phyloP scores from a whole-genome alignment of 176 grass and related monocot genomes.

The Pontederia paniculata region DNA sequence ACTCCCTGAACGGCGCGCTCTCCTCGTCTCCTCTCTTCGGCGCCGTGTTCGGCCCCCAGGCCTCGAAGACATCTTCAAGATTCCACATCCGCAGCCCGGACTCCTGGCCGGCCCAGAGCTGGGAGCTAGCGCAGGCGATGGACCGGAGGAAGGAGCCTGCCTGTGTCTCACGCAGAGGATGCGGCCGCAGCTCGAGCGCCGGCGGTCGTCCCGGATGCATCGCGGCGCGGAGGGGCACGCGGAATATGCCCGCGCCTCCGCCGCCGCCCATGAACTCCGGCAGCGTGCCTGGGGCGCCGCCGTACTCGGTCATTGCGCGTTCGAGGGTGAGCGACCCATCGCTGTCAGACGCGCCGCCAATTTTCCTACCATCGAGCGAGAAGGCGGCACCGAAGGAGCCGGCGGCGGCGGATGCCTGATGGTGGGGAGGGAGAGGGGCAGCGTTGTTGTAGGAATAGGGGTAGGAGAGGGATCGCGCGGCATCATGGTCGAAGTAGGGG shows the following conservation, averaged over 20 bases:
- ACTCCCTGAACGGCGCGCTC: constrained; percentile 72
- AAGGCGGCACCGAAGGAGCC: neutral
- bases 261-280: constrained; percentile 63
- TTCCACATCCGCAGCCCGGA: constrained; percentile 52
- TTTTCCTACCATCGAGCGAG: constrained; percentile 13
- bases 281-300: constrained; percentile 50
- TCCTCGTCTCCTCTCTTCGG: constrained; percentile 68
- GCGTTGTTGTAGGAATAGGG: neutral
- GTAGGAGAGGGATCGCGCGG: neutral
- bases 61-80: constrained; percentile 39
- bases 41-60: neutral
- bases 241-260: constrained; percentile 64
- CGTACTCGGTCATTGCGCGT: constrained; percentile 73
- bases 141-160: constrained; percentile 66
- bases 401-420: neutral
- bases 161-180: constrained; percentile 88
- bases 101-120: constrained; percentile 75
- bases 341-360: constrained; percentile 14
- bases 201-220: constrained; percentile 75
- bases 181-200: constrained; percentile 56
- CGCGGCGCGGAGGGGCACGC: constrained; percentile 53
- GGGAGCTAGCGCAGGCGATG: constrained; percentile 26
- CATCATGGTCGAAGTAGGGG: no score
- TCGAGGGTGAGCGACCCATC: constrained; percentile 64
- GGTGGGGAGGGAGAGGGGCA: neutral